Percentiles rank a stretch among this genome's conserved stretches.
phyloP scores from a whole-genome alignment of 495 filamentous ascomycete genomes.

The Podospora tetraspora region DNA sequence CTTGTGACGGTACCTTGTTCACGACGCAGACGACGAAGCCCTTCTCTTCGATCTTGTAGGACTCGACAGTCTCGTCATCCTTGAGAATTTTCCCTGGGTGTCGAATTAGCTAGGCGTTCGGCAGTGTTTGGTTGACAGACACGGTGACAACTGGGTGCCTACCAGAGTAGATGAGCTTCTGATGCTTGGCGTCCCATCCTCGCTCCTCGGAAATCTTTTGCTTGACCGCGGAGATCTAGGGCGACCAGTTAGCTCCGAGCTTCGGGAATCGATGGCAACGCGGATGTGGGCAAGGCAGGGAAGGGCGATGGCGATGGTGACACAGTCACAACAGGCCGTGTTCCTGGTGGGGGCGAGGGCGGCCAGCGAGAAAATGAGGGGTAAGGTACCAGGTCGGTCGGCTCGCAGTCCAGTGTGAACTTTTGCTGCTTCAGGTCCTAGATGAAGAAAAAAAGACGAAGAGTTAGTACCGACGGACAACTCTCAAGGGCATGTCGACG shows the following conservation, averaged over 20 bases:
- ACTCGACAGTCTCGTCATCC: conserved; percentile 91
- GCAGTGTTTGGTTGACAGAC: not conserved
- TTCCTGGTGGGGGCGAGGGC: not conserved
- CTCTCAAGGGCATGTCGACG: not conserved
- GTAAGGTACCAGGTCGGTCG: conserved; percentile 77
- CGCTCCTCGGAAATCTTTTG: conserved; percentile 82
- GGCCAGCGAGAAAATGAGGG: conserved; percentile 16
- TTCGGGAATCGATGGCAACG: not conserved
- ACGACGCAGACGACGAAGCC: conserved; percentile 98
- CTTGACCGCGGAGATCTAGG: conserved; percentile 80
- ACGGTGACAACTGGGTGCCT: conserved; percentile 27
- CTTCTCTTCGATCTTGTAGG: conserved; percentile 98
- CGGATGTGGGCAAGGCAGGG: conserved; percentile 10
- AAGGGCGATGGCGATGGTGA: conserved; percentile 9
- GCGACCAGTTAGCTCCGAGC: conserved; percentile 17
- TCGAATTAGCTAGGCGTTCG: not conserved
- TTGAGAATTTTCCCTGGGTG: conserved; percentile 86
- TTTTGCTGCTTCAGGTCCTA: conserved; percentile 98
- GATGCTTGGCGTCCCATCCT: conserved; percentile 78
- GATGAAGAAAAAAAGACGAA: conserved; percentile 9
- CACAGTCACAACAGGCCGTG: not conserved
- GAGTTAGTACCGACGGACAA: conserved; percentile 28
- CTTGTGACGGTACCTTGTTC: conserved; percentile 62
- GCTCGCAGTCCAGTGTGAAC: conserved; percentile 90
- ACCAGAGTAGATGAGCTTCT: conserved; percentile 99